These are phyloP conservation scores for Bolboschoenoplectus hybrid DNA, from an alignment of 202 grass and related monocot species.

Conservation along the genomic window DNA sequence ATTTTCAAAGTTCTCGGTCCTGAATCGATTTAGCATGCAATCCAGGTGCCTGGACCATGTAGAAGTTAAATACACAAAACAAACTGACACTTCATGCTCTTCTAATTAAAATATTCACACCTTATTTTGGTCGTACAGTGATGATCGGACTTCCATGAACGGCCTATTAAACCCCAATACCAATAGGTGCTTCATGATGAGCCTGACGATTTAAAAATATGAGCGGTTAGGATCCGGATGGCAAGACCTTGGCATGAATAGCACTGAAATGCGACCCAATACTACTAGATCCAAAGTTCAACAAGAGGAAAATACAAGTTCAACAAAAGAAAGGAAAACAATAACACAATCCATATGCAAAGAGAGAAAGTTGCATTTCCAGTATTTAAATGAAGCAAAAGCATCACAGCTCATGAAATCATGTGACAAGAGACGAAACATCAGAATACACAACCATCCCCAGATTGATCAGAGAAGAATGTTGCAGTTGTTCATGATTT, in stretches of 20 bases:
- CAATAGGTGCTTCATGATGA: too few relatives aligned
- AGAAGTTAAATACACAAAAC: too few relatives aligned
- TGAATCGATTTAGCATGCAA: too few relatives aligned
- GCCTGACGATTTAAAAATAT: background rate
- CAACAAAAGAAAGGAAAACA: background rate
- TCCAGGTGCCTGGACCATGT: too few relatives aligned
- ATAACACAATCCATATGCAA: background rate
- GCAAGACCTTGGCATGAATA: background rate
- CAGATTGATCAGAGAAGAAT: background rate
- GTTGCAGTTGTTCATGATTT: conserved; percentile 26
- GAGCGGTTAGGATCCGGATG: background rate
- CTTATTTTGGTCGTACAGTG: too few relatives aligned
- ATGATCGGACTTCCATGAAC: too few relatives aligned
- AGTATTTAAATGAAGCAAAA: background rate
- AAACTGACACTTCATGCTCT: too few relatives aligned
- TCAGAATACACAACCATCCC: background rate
- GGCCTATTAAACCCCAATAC: too few relatives aligned
- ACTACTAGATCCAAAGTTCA: background rate
- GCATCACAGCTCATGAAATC: background rate
- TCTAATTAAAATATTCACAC: too few relatives aligned
- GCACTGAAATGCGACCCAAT: background rate
- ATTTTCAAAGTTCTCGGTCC: too few relatives aligned
- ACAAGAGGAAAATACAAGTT: background rate
- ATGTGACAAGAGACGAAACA: background rate
- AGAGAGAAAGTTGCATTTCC: background rate